These are phyloP conservation scores for Aspergillus sp. DNA, from an alignment of 2,329 filamentous ascomycete species.

Conservation along the genomic window DNA sequence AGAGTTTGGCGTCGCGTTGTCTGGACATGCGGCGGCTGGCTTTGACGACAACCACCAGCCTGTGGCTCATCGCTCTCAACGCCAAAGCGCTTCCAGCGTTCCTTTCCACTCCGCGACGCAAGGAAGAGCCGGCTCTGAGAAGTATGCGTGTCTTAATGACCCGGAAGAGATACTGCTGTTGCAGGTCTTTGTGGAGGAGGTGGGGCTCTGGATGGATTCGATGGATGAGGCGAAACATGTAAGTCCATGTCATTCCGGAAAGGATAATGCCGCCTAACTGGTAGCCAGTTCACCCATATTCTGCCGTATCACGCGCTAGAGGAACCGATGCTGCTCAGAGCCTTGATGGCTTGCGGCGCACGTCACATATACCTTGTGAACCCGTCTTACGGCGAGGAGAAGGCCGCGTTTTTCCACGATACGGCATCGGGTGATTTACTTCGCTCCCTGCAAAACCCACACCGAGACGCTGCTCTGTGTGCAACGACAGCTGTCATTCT, in stretches of 20 bases:
- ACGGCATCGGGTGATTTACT: conserved; percentile 77
- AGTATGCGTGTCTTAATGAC: conserved; percentile 64
- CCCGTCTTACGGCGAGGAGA: conserved; percentile 68
- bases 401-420: conserved; percentile 80
- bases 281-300: conserved; percentile 68
- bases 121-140: conserved; percentile 41
- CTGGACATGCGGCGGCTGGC: conserved; percentile 22
- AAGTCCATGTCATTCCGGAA: conserved; percentile 20
- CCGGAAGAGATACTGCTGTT: conserved; percentile 82
- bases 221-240: conserved; percentile 79
- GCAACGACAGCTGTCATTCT: conserved; percentile 84
- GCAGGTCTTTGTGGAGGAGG: conserved; percentile 88
- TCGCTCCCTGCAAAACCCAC: conserved; percentile 74
- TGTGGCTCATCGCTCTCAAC: conserved; percentile 23
- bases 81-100: conserved; percentile 33
- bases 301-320: conserved; percentile 80
- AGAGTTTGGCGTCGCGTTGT: conserved; percentile 44
- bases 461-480: conserved; percentile 79
- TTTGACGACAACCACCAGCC: conserved; percentile 26
- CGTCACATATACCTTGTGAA: conserved; percentile 74
- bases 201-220: conserved; percentile 91
- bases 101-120: conserved; percentile 36
- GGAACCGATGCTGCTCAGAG: conserved; percentile 85
- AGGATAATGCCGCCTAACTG: background rate
- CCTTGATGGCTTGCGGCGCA: conserved; percentile 83